These are phyloP conservation scores for Phylloporus arenicola DNA, from an alignment of 768 basidiomycete genomes.

Conservation along the genomic window DNA sequence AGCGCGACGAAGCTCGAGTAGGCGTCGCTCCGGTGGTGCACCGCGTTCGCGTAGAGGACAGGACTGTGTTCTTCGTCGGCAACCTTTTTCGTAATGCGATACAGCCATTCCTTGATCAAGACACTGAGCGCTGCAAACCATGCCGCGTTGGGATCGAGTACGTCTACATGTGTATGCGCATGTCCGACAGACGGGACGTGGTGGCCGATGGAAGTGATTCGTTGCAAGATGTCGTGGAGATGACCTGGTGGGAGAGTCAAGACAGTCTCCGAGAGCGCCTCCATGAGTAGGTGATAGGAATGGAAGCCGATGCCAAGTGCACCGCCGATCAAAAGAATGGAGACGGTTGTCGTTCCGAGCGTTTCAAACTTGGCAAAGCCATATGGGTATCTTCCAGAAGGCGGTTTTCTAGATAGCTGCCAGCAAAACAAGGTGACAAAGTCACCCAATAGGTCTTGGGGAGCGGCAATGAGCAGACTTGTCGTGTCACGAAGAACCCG, in stretches of 20 bases:
- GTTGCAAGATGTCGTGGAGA: slow-evolving; percentile 57
- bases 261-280: slow-evolving; percentile 63
- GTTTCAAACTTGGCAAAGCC: slow-evolving; percentile 95
- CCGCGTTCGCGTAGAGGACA: slow-evolving; percentile 91
- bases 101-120: slow-evolving; percentile 87
- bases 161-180: slow-evolving; percentile 47
- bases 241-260: slow-evolving; percentile 59
- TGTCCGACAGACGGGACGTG: slow-evolving; percentile 50
- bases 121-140: slow-evolving; percentile 90
- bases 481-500: not conserved
- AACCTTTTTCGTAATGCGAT: slow-evolving; percentile 81
- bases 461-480: slow-evolving; percentile 6
- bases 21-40: slow-evolving; percentile 96
- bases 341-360: slow-evolving; percentile 86
- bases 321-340: slow-evolving; percentile 79
- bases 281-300: slow-evolving; percentile 78
- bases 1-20: slow-evolving; percentile 90
- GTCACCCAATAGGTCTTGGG: slow-evolving; percentile 76
- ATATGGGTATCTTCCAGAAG: slow-evolving; percentile 75
- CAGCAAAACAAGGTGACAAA: slow-evolving; percentile 88
- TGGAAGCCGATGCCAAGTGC: slow-evolving; percentile 85
- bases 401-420: slow-evolving; percentile 77
- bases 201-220: slow-evolving; percentile 50
- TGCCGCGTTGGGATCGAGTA: slow-evolving; percentile 88
- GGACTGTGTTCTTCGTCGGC: slow-evolving; percentile 89